phyloP scores from a whole-genome alignment of 1,139 yeast genomes.

The Blastobotrys malaysiensis region DNA sequence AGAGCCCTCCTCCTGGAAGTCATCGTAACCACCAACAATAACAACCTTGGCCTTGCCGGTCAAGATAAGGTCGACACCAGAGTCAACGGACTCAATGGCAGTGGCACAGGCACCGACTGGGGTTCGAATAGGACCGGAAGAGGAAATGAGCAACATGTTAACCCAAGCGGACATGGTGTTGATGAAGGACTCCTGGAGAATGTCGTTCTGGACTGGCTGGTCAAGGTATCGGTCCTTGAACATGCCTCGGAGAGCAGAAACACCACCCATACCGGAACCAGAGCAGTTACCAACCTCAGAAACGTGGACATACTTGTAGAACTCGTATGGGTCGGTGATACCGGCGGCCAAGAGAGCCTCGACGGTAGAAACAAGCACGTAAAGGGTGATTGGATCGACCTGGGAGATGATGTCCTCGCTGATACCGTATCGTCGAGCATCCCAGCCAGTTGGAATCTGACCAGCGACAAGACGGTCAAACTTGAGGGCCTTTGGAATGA shows the following conservation, averaged over 20 bases:
- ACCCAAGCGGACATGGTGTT: constrained; percentile 99
- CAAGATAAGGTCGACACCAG: constrained; percentile 88
- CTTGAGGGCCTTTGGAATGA: constrained; percentile 91
- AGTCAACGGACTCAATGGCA: constrained; percentile 94
- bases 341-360: constrained; percentile 93
- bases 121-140: constrained; percentile 99
- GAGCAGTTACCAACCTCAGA: constrained; percentile 99
- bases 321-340: constrained; percentile 96
- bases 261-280: constrained; percentile 99
- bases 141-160: constrained; percentile 90
- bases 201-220: constrained; percentile 92
- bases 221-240: constrained; percentile 91
- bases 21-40: constrained; percentile 98
- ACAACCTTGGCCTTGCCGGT: constrained; percentile 93
- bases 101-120: constrained; percentile 99
- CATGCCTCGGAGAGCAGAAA: constrained; percentile 93
- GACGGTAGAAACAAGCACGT: constrained; percentile 86
- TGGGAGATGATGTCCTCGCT: constrained; percentile 87
- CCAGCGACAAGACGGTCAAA: constrained; percentile 97
- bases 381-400: constrained; percentile 94
- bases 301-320: constrained; percentile 95
- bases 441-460: constrained; percentile 98
- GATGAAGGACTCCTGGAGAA: constrained; percentile 94
- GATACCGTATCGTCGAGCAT: constrained; percentile 91
- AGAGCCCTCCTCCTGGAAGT: constrained; percentile 98